These are phyloP conservation scores for Exophiala aquamarina DNA, from an alignment of 2,329 filamentous ascomycete genomes.

Conservation along the genomic window DNA sequence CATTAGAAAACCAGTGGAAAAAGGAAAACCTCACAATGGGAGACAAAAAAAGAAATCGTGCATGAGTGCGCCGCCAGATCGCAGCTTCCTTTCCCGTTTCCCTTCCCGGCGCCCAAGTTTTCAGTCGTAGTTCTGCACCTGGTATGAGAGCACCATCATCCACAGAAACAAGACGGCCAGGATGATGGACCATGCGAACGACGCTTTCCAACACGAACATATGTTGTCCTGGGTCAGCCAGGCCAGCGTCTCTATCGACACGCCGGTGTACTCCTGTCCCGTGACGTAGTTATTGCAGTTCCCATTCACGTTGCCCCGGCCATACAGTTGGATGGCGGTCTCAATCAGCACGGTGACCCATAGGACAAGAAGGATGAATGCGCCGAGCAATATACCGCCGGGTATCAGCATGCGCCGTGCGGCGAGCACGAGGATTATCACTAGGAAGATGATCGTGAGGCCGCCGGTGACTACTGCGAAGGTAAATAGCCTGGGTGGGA, in stretches of 20 bases:
- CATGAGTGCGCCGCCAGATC: not conserved
- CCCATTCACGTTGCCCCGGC: conserved; percentile 56
- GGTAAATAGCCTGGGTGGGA: conserved; percentile 62
- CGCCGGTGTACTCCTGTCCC: conserved; percentile 45
- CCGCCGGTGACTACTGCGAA: conserved; percentile 60
- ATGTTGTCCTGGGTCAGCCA: conserved; percentile 64
- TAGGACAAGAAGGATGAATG: conserved; percentile 62
- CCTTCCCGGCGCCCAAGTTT: conserved; percentile 6
- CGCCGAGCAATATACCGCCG: conserved; percentile 58
- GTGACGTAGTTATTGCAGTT: conserved; percentile 60
- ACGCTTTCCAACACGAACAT: conserved; percentile 64
- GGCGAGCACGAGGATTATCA: conserved; percentile 58
- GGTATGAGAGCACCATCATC: conserved; percentile 64
- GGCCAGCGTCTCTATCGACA: conserved; percentile 57
- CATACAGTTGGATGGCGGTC: conserved; percentile 62
- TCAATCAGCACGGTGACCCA: conserved; percentile 64
- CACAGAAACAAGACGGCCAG: conserved; percentile 64
- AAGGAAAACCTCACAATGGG: too few species aligned
- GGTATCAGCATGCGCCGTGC: conserved; percentile 58
- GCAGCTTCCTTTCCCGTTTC: not conserved
- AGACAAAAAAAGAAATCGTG: too few species aligned
- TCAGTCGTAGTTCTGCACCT: conserved; percentile 49
- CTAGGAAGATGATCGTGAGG: conserved; percentile 58
- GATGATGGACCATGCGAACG: conserved; percentile 64
- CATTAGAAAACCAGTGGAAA: too few species aligned